Evolutionary conservation across 2,329 filamentous ascomycete species (phyloP).

Genomic region (Epicoccum sorghinum): DNA sequence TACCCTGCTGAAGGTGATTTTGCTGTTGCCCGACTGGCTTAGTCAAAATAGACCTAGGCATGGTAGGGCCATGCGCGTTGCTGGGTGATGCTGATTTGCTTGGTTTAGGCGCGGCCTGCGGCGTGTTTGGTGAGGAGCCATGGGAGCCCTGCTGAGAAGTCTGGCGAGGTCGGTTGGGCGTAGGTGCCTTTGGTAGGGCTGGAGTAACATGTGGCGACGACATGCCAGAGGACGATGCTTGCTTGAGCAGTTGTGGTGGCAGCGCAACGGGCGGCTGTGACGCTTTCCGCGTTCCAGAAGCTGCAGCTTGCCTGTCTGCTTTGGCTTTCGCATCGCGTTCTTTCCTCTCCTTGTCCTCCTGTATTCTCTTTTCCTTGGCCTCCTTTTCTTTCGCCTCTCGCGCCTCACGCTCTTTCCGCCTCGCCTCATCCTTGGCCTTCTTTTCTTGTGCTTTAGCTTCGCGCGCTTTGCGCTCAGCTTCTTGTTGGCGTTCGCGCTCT

Average conservation of each 20-base stretch:
- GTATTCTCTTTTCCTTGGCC: slow-evolving; percentile 69
- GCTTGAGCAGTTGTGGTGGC: slow-evolving; percentile 60
- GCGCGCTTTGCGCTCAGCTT: slow-evolving; percentile 81
- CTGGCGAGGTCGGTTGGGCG: slow-evolving; percentile 77
- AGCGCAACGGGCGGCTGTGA: slow-evolving; percentile 56
- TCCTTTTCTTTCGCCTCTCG: slow-evolving; percentile 72
- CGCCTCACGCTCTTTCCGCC: slow-evolving; percentile 77
- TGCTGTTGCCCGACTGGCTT: slow-evolving; percentile 61
- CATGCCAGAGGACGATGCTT: slow-evolving; percentile 58
- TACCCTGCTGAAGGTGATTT: slow-evolving; percentile 59
- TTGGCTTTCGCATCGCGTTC: slow-evolving; percentile 64
- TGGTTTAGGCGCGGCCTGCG: slow-evolving; percentile 57
- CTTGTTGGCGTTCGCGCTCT: slow-evolving; percentile 83
- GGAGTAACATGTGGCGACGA: slow-evolving; percentile 87
- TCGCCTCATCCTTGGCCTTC: slow-evolving; percentile 72
- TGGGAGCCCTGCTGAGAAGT: slow-evolving; percentile 79
- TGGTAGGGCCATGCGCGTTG: slow-evolving; percentile 69
- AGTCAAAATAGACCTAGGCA: slow-evolving; percentile 66
- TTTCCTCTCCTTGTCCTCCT: slow-evolving; percentile 62
- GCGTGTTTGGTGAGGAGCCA: slow-evolving; percentile 71
- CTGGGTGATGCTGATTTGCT: slow-evolving; percentile 65
- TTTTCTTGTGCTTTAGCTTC: slow-evolving; percentile 83
- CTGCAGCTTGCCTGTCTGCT: slow-evolving; percentile 45
- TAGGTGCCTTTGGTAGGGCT: slow-evolving; percentile 79
- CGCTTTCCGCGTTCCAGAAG: slow-evolving; percentile 41